Percentiles rank a stretch among this genome's conserved stretches.
Evolutionary conservation across 2,329 filamentous ascomycete genomes (phyloP).

Genomic region (Diatrype stigma): DNA sequence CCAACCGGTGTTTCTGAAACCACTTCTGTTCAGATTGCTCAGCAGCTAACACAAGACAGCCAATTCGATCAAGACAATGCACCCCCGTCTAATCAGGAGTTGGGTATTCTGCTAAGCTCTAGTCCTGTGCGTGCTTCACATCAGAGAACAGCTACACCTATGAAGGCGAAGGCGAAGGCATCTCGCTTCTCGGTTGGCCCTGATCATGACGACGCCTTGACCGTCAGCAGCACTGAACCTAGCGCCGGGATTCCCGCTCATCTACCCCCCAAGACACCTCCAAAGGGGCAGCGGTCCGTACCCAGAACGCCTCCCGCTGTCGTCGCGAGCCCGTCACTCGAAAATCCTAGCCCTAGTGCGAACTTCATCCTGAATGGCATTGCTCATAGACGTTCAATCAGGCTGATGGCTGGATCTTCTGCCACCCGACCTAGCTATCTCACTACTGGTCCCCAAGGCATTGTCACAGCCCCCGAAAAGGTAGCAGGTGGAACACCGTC

Average conservation of each 20-base stretch:
- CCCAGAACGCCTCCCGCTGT: background rate
- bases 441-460: background rate
- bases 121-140: constrained; percentile 8
- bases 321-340: background rate
- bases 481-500: background rate
- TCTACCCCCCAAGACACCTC: background rate
- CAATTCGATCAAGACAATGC: background rate
- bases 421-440: background rate
- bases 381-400: constrained; percentile 5
- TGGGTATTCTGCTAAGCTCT: constrained; percentile 16
- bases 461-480: background rate
- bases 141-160: background rate
- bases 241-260: constrained; percentile 8
- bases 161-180: background rate
- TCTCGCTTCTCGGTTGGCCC: background rate
- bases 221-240: constrained; percentile 5
- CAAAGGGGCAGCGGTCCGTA: background rate
- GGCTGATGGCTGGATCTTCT: background rate
- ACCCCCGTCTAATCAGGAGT: constrained; percentile 19
- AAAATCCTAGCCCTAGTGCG: constrained; percentile 3
- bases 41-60: constrained; percentile 13
- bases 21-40: constrained; percentile 16
- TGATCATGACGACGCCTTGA: background rate
- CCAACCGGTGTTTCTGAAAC: constrained; percentile 13
- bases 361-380: constrained; percentile 1